A percentile compares a stretch with the other conserved stretches of the same genome.
Evolutionary conservation across 306 rosid genomes (phyloP).

Genomic region (Quercus engelmannii): DNA sequence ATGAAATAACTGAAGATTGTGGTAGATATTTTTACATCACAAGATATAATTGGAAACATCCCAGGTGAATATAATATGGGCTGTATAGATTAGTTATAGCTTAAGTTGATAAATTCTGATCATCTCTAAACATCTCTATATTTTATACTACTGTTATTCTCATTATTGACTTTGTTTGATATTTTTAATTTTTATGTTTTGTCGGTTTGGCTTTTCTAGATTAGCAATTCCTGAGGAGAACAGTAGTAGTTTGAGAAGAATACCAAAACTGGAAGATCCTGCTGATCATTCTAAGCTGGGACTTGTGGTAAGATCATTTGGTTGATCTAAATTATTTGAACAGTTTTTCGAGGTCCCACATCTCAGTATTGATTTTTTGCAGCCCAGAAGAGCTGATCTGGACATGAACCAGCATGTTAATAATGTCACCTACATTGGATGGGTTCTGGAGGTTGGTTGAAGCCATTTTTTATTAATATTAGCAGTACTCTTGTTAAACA

Average conservation of each 20-base stretch:
- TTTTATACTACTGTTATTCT: not conserved
- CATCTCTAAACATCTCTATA: not conserved
- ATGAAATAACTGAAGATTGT: not conserved
- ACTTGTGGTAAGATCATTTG: slow-evolving; percentile 63
- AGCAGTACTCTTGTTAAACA: not conserved
- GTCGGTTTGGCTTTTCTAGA: slow-evolving; percentile 35
- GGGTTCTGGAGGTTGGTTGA: slow-evolving; percentile 86
- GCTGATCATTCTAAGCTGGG: slow-evolving; percentile 54
- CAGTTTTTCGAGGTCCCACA: slow-evolving; percentile 18
- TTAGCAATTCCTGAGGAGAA: slow-evolving; percentile 79
- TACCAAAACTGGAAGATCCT: slow-evolving; percentile 82
- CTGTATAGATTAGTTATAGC: not conserved
- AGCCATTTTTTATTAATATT: slow-evolving; percentile 9
- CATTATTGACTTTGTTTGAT: not conserved
- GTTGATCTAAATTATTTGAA: slow-evolving; percentile 2
- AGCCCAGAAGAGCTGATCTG: slow-evolving; percentile 94
- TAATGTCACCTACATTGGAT: slow-evolving; percentile 87
- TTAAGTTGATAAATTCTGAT: not conserved
- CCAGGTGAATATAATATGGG: not conserved
- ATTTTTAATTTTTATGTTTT: not conserved
- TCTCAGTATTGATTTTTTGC: slow-evolving; percentile 34
- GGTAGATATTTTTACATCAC: not conserved
- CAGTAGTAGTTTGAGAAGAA: slow-evolving; percentile 63
- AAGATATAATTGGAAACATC: not conserved
- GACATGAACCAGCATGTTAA: slow-evolving; percentile 98